These are phyloP conservation scores for Coniophora puteana DNA, from an alignment of 1,284 basidiomycete genomes.

Conservation along the genomic window DNA sequence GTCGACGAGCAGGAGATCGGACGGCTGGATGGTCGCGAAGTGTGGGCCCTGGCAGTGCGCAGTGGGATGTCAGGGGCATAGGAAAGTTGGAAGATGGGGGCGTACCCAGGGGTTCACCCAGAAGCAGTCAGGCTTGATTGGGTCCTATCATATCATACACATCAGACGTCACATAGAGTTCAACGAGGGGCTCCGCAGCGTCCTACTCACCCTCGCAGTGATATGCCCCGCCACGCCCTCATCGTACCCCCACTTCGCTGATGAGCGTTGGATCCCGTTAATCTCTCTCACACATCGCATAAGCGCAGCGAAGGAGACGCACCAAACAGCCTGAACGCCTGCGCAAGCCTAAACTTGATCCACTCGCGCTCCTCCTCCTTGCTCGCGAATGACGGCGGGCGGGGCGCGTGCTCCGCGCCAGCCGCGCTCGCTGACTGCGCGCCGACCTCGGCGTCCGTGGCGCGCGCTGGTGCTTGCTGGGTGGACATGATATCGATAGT, in stretches of 20 bases:
- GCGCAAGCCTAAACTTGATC: constrained; percentile 51
- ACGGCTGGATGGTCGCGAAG: constrained; percentile 43
- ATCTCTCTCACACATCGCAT: too few species aligned
- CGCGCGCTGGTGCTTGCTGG: too few species aligned
- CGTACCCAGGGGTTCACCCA: constrained; percentile 51
- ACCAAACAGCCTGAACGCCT: constrained; percentile 48
- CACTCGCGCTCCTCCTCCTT: constrained; percentile 43
- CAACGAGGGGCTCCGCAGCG: too few species aligned
- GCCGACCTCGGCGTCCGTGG: too few species aligned
- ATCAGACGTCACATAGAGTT: not conserved
- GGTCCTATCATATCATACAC: constrained; percentile 30
- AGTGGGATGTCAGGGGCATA: constrained; percentile 1
- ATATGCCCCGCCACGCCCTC: constrained; percentile 65
- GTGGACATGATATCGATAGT: too few species aligned
- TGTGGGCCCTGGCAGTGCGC: constrained; percentile 31
- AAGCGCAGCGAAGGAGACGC: not conserved
- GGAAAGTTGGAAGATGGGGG: not conserved
- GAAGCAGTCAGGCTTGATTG: constrained; percentile 46
- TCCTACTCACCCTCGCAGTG: constrained; percentile 43
- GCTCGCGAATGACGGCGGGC: constrained; percentile 33
- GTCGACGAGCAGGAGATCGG: constrained; percentile 45
- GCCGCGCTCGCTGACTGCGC: too few species aligned
- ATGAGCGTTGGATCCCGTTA: constrained; percentile 9
- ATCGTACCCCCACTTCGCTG: constrained; percentile 51
- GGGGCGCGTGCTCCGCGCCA: too few species aligned